Conservation (phyloP, 2,329 filamentous ascomycete genomes). For the Stagonosporopsis chrysanthemi region DNA sequence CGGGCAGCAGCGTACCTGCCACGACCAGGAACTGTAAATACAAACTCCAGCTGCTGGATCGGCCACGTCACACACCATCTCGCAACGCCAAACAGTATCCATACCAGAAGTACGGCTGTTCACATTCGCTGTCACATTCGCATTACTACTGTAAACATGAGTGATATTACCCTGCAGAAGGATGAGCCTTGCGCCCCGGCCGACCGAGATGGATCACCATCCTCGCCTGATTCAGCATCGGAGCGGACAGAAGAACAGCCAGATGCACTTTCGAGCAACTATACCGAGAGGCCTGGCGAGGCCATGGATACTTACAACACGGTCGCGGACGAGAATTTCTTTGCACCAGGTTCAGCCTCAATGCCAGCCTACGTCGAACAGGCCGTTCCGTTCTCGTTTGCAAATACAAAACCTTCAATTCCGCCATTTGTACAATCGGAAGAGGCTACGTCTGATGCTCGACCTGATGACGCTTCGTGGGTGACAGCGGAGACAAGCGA, state of each 20-base stretch:
- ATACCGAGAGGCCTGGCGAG: background rate
- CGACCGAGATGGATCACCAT: background rate
- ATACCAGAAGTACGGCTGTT: background rate
- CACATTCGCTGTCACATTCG: constrained; percentile 1
- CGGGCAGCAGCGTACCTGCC: background rate
- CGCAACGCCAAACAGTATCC: background rate
- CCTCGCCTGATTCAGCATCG: background rate
- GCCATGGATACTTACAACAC: background rate
- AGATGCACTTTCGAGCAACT: background rate
- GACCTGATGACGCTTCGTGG: background rate
- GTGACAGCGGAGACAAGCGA: background rate
- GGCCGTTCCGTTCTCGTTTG: background rate
- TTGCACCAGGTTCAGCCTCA: background rate
- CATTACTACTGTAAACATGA: background rate
- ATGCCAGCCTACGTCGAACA: background rate
- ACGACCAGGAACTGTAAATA: background rate
- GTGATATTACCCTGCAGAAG: background rate
- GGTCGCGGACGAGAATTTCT: too few species aligned
- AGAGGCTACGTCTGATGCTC: background rate
- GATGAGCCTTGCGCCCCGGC: background rate
- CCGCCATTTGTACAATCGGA: background rate
- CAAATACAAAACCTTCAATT: background rate
- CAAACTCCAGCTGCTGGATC: background rate
- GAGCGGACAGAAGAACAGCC: background rate
- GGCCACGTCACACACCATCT: background rate